Evolutionary conservation across 768 basidiomycete genomes (phyloP), one percentile per base, ranked within the genome.

Genomic region (Termitomyces bulborhizus): DNA sequence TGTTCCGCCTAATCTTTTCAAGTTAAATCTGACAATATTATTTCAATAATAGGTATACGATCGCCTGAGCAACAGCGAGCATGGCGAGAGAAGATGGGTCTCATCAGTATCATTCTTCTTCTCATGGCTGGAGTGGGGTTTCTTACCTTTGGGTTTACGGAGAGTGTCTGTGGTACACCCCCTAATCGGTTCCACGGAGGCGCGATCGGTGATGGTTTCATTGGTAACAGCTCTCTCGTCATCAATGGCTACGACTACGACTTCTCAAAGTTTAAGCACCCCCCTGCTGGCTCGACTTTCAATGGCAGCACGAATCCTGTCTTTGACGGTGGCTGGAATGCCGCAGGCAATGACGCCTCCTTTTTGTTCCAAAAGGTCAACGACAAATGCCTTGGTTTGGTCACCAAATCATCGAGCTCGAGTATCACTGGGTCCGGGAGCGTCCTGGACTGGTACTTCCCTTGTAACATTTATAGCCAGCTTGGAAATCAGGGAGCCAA

Each of bases 81-180:
- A 42, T 99, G 95, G 95, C 80, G 97, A 59, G 97, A 99, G 73
- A 99, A 99, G 76, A 93, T 98, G 71, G 97, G 96, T 7, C 81
- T 99, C 26, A 76, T 99, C 47, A 75, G 78, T 60, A 77, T 98
- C 69, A 92, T 96, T 65, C 67, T 80, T 15, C 4, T 70, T n/a
- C 80, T 94, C 59, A 97, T 98, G 95, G 89, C 90, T 16, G 82
- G 76, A 51, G 97, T 99, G 64, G 97, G 95, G 66, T 99, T 93
- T 82, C 78, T 99, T 67, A 99, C 97, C 11, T 99, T 99, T 72
- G 97, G 97, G 7, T 99, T 99, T 76, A 98, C 94, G 9, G 83
- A 93, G 65, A 73, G 85, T 52, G 97, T 98, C 42, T 99, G 97
- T 69, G 93, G 93, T 34, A 87, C 77, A 36, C 92, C 93, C 34